phyloP scores from a whole-genome alignment of 345 rosid genomes.

The Bruguiera sexangula region DNA sequence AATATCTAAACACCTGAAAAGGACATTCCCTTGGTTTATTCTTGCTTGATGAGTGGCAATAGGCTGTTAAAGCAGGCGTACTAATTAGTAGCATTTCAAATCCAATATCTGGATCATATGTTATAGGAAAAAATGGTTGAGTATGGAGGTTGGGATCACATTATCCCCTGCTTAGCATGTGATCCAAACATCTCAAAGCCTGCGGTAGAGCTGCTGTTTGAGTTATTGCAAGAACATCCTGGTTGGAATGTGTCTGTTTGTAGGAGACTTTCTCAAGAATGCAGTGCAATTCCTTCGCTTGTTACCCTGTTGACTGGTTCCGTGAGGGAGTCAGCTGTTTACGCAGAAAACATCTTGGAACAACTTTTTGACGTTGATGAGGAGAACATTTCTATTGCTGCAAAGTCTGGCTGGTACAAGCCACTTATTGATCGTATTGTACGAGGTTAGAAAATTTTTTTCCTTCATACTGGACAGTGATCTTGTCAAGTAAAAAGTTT shows the following conservation, averaged over 20 bases:
- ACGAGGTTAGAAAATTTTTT: slow-evolving; percentile 43
- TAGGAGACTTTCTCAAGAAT: slow-evolving; percentile 50
- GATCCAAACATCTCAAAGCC: slow-evolving; percentile 51
- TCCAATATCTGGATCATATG: slow-evolving; percentile 10
- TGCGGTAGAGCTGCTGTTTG: slow-evolving; percentile 54
- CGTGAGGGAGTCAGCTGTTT: slow-evolving; percentile 45
- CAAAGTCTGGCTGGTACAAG: slow-evolving; percentile 58
- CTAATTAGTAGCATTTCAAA: not conserved
- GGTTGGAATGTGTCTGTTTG: slow-evolving; percentile 53
- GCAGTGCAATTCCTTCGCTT: slow-evolving; percentile 49
- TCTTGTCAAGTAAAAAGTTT: too few species aligned
- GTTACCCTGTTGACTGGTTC: slow-evolving; percentile 55
- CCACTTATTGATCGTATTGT: slow-evolving; percentile 52
- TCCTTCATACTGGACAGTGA: not conserved
- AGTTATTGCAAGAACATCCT: slow-evolving; percentile 58
- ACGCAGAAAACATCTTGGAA: slow-evolving; percentile 46
- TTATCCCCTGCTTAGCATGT: slow-evolving; percentile 51
- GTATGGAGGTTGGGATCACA: slow-evolving; percentile 50
- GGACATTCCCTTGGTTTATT: not conserved
- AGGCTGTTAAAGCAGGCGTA: not conserved
- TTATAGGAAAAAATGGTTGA: slow-evolving; percentile 51
- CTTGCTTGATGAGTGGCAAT: not conserved
- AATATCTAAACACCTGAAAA: not conserved
- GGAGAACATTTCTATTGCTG: slow-evolving; percentile 52
- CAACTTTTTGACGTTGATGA: slow-evolving; percentile 55